These are phyloP conservation scores for Zygoascus bituminiphila DNA, from an alignment of 805 yeast species.

Conservation along the genomic window DNA sequence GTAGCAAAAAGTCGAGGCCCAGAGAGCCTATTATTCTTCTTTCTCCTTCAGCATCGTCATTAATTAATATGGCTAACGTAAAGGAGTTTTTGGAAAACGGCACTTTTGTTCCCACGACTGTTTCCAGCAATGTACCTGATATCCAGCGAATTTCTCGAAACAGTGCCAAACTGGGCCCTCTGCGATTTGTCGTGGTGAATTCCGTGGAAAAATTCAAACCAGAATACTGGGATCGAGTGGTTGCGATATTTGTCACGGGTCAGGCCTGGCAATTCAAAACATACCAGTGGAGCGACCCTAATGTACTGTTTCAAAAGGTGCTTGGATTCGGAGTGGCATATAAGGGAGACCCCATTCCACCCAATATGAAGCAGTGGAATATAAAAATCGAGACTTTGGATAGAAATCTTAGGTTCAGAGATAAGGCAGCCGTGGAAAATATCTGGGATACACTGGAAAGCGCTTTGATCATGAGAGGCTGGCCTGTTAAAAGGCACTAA, in stretches of 20 bases:
- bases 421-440: slow-evolving; percentile 73
- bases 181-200: slow-evolving; percentile 74
- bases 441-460: slow-evolving; percentile 82
- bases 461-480: slow-evolving; percentile 62
- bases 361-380: slow-evolving; percentile 76
- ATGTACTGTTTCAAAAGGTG: slow-evolving; percentile 68
- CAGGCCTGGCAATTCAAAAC: slow-evolving; percentile 94
- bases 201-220: slow-evolving; percentile 85
- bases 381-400: slow-evolving; percentile 72
- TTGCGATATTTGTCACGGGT: slow-evolving; percentile 93
- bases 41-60: slow-evolving; percentile 73
- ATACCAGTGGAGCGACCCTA: slow-evolving; percentile 78
- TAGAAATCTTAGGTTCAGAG: slow-evolving; percentile 76
- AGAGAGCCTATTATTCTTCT: slow-evolving; percentile 64
- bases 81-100: slow-evolving; percentile 70
- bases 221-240: slow-evolving; percentile 96
- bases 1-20: slow-evolving; percentile 15
- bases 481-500: slow-evolving; percentile 19
- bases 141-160: slow-evolving; percentile 47
- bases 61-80: slow-evolving; percentile 56
- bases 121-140: slow-evolving; percentile 28
- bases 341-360: slow-evolving; percentile 73
- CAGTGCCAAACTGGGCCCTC: slow-evolving; percentile 49
- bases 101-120: slow-evolving; percentile 43
- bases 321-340: slow-evolving; percentile 75